phyloP scores from a whole-genome alignment of 2,329 filamentous ascomycete genomes.

The Trichoderma harzianum region DNA sequence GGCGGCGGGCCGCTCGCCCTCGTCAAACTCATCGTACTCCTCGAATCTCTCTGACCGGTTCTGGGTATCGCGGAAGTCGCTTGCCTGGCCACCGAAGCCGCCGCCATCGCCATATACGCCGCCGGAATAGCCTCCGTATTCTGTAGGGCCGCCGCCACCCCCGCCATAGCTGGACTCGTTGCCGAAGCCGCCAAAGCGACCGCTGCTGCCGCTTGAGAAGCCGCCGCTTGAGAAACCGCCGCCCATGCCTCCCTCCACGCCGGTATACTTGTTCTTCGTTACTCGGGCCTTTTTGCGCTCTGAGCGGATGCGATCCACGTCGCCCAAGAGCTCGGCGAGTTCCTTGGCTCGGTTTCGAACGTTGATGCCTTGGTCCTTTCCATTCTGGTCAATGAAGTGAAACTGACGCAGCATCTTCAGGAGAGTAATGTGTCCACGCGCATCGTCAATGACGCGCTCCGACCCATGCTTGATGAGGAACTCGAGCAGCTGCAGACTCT shows the following conservation, averaged over 20 bases:
- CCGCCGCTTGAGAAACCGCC: slow-evolving; percentile 58
- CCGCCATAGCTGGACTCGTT: slow-evolving; percentile 71
- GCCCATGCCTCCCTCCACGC: slow-evolving; percentile 79
- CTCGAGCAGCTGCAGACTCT: slow-evolving; percentile 92
- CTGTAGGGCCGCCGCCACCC: slow-evolving; percentile 47
- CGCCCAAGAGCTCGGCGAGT: slow-evolving; percentile 84
- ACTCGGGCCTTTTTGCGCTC: slow-evolving; percentile 85
- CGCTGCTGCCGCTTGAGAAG: slow-evolving; percentile 46
- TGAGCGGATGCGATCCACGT: slow-evolving; percentile 80
- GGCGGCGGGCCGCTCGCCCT: slow-evolving; percentile 52
- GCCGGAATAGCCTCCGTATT: slow-evolving; percentile 60
- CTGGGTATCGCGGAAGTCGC: slow-evolving; percentile 65
- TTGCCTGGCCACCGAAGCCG: slow-evolving; percentile 74
- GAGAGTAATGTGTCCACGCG: slow-evolving; percentile 87
- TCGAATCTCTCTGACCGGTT: slow-evolving; percentile 75
- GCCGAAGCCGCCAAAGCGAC: slow-evolving; percentile 84
- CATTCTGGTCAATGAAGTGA: slow-evolving; percentile 92
- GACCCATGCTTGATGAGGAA: slow-evolving; percentile 98
- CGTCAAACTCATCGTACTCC: slow-evolving; percentile 95
- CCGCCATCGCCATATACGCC: slow-evolving; percentile 94
- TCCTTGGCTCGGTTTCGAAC: slow-evolving; percentile 96
- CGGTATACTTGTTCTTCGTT: slow-evolving; percentile 92
- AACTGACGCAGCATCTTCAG: slow-evolving; percentile 99
- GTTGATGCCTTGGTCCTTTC: slow-evolving; percentile 97
- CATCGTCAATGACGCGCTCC: slow-evolving; percentile 95